Evolutionary conservation across 805 yeast species (phyloP), one percentile per base, ranked within the genome.

Genomic region (Candida rishiriensis): DNA sequence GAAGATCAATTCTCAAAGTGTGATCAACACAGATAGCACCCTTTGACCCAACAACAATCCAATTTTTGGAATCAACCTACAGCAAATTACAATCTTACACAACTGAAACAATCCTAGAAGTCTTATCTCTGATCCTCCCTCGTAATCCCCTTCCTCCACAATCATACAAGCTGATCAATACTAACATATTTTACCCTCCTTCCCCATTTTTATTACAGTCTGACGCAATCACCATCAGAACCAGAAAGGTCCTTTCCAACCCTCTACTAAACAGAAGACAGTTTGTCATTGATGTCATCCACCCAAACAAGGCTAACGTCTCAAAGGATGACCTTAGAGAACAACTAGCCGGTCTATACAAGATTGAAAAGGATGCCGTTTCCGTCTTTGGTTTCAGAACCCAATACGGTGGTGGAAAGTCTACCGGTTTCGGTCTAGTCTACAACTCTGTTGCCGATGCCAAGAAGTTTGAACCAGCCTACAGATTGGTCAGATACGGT

Each of bases 191-290:
- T 21, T n/a, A n/a, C n/a, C n/a, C n/a, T 29, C 15, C 13, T n/a
- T 26, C 21, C 18, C 28, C 32, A 7, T 18, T 57, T 13, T 36
- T 32, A 34, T 29, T 59, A 43, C 64, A 86, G 96, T 86, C 95
- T 85, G 99, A 93, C 95, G 90, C 98, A 73, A 90, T 93, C 78
- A 93, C 99, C 70, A 87, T 93, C 82, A 91, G 98, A 85, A 91
- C 98, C 75, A 86, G 98, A 85, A 91, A 85, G 81, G 97, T 91
- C 79, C 87, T 91, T 77, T 77, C 96, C 78, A 93, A 93, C 95
- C 97, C 98, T 72, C 86, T 93, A 73, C 86, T 93, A 76, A 90
- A 88, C 72, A 91, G 99, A 85, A 90, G 96, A 80, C 99, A 93
- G 81, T 93, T 93, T 75, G 99, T 93, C 79, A 83, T 93, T 71